phyloP scores from a whole-genome alignment of 768 basidiomycete species.

The Podaxis sp. region DNA sequence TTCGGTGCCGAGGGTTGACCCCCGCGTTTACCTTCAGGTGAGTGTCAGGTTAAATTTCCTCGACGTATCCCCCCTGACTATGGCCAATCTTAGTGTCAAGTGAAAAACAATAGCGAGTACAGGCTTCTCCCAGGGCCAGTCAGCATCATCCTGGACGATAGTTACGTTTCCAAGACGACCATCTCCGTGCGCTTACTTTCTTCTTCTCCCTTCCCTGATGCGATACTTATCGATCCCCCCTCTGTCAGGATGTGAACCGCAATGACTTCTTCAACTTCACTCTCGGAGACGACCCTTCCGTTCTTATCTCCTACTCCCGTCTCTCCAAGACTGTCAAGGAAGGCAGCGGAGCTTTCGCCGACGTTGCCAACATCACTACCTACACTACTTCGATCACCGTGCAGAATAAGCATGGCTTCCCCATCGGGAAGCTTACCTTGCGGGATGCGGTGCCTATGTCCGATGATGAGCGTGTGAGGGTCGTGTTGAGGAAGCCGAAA shows the following conservation, averaged over 20 bases:
- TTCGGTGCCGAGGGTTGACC: constrained; percentile 47
- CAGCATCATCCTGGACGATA: constrained; percentile 55
- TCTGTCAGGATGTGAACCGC: constrained; percentile 42
- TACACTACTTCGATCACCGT: constrained; percentile 46
- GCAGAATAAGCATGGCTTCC: constrained; percentile 48
- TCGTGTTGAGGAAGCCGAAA: constrained; percentile 46
- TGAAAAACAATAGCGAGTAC: constrained; percentile 61
- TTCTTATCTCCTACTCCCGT: constrained; percentile 46
- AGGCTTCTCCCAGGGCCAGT: constrained; percentile 54
- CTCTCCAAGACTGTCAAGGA: constrained; percentile 35
- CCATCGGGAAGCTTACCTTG: constrained; percentile 43
- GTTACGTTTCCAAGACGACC: constrained; percentile 53
- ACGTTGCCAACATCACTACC: constrained; percentile 41
- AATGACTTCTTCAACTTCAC: constrained; percentile 56
- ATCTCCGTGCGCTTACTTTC: constrained; percentile 35
- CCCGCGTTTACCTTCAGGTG: constrained; percentile 52
- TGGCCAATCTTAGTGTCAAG: constrained; percentile 35
- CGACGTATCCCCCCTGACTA: neutral
- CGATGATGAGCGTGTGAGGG: constrained; percentile 41
- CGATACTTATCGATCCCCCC: neutral
- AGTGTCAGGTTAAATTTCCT: constrained; percentile 13
- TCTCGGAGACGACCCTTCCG: constrained; percentile 47
- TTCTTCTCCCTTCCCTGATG: neutral
- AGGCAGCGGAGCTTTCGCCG: constrained; percentile 41
- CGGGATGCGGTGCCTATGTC: constrained; percentile 46